A percentile compares a stretch with the other conserved stretches of the same genome.
These are phyloP conservation scores for Agastache rugosa DNA, from an alignment of 257 asterid species.

Conservation along the genomic window DNA sequence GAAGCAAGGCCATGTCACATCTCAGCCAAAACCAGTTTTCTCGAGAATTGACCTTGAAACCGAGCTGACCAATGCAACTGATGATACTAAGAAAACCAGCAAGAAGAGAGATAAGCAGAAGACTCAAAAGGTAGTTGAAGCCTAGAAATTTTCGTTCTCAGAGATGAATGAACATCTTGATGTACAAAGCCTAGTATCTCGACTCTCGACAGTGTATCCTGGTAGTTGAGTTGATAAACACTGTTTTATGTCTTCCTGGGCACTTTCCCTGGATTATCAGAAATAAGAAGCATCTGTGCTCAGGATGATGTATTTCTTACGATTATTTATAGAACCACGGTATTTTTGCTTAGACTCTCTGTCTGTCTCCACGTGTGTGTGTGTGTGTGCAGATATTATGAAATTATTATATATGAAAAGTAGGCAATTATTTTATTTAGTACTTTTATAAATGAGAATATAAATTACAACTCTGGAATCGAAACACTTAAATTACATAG, in stretches of 20 bases:
- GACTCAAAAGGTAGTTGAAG: slow-evolving; percentile 56
- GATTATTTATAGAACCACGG: not conserved
- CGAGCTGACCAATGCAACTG: slow-evolving; percentile 45
- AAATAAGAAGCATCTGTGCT: slow-evolving; percentile 3
- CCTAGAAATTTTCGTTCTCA: slow-evolving; percentile 43
- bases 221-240: slow-evolving; percentile 23
- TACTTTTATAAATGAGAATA: slow-evolving; percentile 22
- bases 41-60: slow-evolving; percentile 71
- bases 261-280: not conserved
- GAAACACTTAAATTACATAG: slow-evolving; percentile 37
- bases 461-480: slow-evolving; percentile 25
- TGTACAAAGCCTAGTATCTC: slow-evolving; percentile 23
- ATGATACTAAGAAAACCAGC: slow-evolving; percentile 49
- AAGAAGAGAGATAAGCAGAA: slow-evolving; percentile 57
- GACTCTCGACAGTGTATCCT: slow-evolving; percentile 10
- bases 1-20: slow-evolving; percentile 73
- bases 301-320: slow-evolving; percentile 13
- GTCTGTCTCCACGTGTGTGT: not conserved
- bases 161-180: slow-evolving; percentile 12
- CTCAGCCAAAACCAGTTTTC: slow-evolving; percentile 77
- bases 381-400: not conserved
- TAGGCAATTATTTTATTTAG: not conserved
- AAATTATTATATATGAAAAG: not conserved
- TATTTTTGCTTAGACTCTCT: not conserved
- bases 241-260: not conserved